A percentile compares a stretch with the other conserved stretches of the same genome.
These are phyloP conservation scores for Maudiozyma serrabonitensis DNA, from an alignment of 805 yeast genomes.

Conservation along the genomic window DNA sequence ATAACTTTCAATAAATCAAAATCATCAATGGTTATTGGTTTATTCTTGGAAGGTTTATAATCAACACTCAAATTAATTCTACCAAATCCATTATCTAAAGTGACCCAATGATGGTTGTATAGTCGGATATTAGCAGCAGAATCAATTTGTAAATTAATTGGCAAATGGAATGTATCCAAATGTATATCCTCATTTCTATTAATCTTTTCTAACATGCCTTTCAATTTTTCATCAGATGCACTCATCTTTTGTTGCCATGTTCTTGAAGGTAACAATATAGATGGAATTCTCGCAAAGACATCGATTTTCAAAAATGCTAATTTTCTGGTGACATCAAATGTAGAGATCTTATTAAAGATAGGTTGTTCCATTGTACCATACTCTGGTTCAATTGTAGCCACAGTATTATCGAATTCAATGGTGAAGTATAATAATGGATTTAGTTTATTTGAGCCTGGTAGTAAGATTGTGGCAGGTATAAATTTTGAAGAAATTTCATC, in stretches of 20 bases:
- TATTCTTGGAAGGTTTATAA: slow-evolving; percentile 55
- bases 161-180: slow-evolving; percentile 60
- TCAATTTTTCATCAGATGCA: slow-evolving; percentile 20
- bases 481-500: slow-evolving; percentile 25
- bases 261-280: slow-evolving; percentile 42
- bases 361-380: slow-evolving; percentile 73
- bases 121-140: slow-evolving; percentile 46
- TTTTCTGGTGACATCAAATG: slow-evolving; percentile 75
- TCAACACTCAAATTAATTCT: slow-evolving; percentile 55
- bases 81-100: slow-evolving; percentile 36
- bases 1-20: slow-evolving; percentile 89
- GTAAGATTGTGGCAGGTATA: slow-evolving; percentile 45
- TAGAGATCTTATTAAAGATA: slow-evolving; percentile 78
- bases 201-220: slow-evolving; percentile 27
- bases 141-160: slow-evolving; percentile 43
- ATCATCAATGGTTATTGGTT: slow-evolving; percentile 76
- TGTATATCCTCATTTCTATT: slow-evolving; percentile 55
- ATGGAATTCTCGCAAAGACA: slow-evolving; percentile 70
- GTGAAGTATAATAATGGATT: slow-evolving; percentile 75
- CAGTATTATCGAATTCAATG: slow-evolving; percentile 90
- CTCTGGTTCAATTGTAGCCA: slow-evolving; percentile 77
- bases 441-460: slow-evolving; percentile 45
- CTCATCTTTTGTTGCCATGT: slow-evolving; percentile 25
- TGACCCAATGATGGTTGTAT: slow-evolving; percentile 54
- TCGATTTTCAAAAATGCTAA: slow-evolving; percentile 59